Conservation (phyloP, 2,329 filamentous ascomycete species). For the Remersonia thermophila region DNA sequence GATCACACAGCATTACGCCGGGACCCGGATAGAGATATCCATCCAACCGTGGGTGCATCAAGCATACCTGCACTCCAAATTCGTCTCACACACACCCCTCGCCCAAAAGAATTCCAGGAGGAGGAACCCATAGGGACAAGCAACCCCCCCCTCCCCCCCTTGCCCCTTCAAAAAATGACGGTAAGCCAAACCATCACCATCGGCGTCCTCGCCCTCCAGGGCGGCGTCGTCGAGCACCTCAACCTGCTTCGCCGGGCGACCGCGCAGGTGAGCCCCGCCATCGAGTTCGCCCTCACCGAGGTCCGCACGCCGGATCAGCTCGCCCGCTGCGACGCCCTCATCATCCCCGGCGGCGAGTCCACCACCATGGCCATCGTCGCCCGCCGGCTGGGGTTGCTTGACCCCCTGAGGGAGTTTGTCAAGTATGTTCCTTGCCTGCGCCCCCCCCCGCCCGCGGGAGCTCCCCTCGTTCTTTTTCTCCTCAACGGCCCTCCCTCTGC, state of each 20-base stretch:
- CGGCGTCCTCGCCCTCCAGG: slow-evolving; percentile 67
- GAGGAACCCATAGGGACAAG: no score
- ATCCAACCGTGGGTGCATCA: no score
- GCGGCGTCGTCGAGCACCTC: slow-evolving; percentile 84
- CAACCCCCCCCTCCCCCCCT: no score
- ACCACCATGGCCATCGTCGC: slow-evolving; percentile 88
- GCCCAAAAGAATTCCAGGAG: no score
- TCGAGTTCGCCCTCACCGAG: slow-evolving; percentile 54
- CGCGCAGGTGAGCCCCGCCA: slow-evolving; percentile 16
- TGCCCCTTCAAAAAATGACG: no score
- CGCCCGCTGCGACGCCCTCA: slow-evolving; percentile 61
- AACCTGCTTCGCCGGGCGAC: slow-evolving; percentile 60
- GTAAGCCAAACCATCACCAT: slow-evolving; percentile 32
- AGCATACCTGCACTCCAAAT: no score
- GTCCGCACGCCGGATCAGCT: slow-evolving; percentile 68
- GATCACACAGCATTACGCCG: no score
- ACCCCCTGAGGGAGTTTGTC: slow-evolving; percentile 78
- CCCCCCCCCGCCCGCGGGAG: not conserved
- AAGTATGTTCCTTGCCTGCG: slow-evolving; percentile 51
- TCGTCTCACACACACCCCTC: no score
- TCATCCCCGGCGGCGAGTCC: slow-evolving; percentile 90
- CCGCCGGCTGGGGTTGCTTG: slow-evolving; percentile 64
- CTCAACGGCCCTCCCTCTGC: no score
- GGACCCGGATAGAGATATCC: no score
- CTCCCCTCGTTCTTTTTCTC: no score